Percentiles rank a stretch among this genome's conserved stretches.
These are phyloP conservation scores for Candida arabinofermentans DNA, from an alignment of 805 yeast species.

Conservation along the genomic window DNA sequence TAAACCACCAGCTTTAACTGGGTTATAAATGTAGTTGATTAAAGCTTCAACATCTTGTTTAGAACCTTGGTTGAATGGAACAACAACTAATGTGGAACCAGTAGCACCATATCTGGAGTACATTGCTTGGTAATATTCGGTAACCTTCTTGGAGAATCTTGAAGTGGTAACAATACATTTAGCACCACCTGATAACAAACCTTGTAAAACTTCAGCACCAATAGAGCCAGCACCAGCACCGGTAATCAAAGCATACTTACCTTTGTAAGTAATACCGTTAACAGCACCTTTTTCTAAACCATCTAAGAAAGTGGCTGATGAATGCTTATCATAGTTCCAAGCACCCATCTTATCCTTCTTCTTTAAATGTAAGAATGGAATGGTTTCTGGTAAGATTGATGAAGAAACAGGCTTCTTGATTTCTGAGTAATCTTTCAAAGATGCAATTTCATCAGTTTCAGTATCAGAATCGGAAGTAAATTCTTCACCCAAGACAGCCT, in stretches of 20 bases:
- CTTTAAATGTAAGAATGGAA: slow-evolving; percentile 93
- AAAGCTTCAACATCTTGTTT: slow-evolving; percentile 88
- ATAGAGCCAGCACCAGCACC: slow-evolving; percentile 99
- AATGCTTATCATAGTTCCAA: slow-evolving; percentile 81
- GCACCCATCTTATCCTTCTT: slow-evolving; percentile 64
- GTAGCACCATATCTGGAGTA: slow-evolving; percentile 91
- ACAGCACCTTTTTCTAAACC: slow-evolving; percentile 92
- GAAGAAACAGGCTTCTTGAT: slow-evolving; percentile 72
- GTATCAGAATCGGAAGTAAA: slow-evolving; percentile 44
- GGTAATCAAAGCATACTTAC: slow-evolving; percentile 84
- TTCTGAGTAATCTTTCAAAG: slow-evolving; percentile 69
- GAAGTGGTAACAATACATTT: slow-evolving; percentile 95
- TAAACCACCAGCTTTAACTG: slow-evolving; percentile 79
- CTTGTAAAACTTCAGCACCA: slow-evolving; percentile 95
- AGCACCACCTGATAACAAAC: slow-evolving; percentile 96
- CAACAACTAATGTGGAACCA: slow-evolving; percentile 90
- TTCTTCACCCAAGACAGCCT: slow-evolving; percentile 44
- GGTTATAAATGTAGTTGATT: slow-evolving; percentile 80
- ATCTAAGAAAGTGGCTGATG: slow-evolving; percentile 77
- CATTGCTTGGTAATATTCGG: slow-evolving; percentile 92
- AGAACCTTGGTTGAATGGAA: slow-evolving; percentile 98
- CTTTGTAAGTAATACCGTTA: slow-evolving; percentile 87
- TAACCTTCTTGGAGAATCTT: slow-evolving; percentile 87
- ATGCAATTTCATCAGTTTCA: slow-evolving; percentile 77
- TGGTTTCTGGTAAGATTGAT: slow-evolving; percentile 72